A percentile compares a stretch with the other conserved stretches of the same genome.
Conservation (phyloP, 805 yeast species). For the Spathaspora sp. region DNA sequence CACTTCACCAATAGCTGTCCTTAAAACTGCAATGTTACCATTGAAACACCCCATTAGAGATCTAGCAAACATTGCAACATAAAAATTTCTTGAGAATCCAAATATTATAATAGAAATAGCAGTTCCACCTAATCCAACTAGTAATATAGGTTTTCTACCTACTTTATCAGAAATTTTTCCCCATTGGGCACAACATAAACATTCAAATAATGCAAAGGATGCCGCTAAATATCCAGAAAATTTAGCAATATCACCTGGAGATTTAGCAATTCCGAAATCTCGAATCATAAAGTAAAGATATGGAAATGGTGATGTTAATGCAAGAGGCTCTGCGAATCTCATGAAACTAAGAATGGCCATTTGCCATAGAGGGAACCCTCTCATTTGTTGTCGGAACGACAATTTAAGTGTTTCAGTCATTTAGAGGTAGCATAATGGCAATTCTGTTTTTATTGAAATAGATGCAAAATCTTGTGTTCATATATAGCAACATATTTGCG, state of each 20-base stretch:
- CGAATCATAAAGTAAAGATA: constrained; percentile 61
- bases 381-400: constrained; percentile 46
- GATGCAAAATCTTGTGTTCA: background rate
- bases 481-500: background rate
- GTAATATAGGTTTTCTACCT: constrained; percentile 56
- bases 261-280: constrained; percentile 48
- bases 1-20: constrained; percentile 61
- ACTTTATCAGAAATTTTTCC: constrained; percentile 50
- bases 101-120: constrained; percentile 43
- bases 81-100: constrained; percentile 52
- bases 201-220: constrained; percentile 57
- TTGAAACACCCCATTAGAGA: constrained; percentile 53
- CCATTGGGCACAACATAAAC: constrained; percentile 57
- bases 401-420: constrained; percentile 2
- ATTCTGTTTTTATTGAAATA: background rate
- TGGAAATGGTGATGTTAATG: constrained; percentile 62
- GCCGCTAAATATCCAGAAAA: constrained; percentile 63
- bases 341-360: constrained; percentile 35
- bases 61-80: constrained; percentile 51
- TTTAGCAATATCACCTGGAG: constrained; percentile 49
- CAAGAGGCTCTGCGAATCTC: constrained; percentile 58
- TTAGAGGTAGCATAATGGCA: background rate
- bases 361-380: constrained; percentile 55
- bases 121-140: constrained; percentile 52
- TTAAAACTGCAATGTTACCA: constrained; percentile 60